Percentiles rank a stretch among this genome's conserved stretches.
Evolutionary conservation across 768 basidiomycete genomes (phyloP).

Genomic region (Suillus ampliporus): DNA sequence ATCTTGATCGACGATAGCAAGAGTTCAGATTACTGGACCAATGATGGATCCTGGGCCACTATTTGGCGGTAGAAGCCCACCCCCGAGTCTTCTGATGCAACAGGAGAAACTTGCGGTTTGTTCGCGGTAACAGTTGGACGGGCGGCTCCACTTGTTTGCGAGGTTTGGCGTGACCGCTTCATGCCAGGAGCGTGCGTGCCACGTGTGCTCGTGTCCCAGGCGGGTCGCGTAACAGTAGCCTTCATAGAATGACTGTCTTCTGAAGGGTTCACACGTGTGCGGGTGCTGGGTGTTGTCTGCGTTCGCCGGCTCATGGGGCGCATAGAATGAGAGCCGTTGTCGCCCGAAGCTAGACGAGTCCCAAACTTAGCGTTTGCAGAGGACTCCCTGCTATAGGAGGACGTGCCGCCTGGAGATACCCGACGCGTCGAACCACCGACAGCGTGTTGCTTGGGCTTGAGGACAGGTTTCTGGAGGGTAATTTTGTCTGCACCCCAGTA

Average conservation of each 20-base stretch:
- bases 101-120: conserved; percentile 63
- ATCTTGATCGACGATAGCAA: conserved; percentile 19
- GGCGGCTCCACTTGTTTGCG: conserved; percentile 71
- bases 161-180: conserved; percentile 73
- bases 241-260: conserved; percentile 73
- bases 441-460: conserved; percentile 50
- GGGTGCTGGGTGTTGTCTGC: conserved; percentile 46
- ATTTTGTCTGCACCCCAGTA: conserved; percentile 94
- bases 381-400: conserved; percentile 78
- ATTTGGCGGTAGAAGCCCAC: conserved; percentile 86
- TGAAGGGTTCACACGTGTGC: conserved; percentile 52
- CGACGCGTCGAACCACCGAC: conserved; percentile 44
- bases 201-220: conserved; percentile 72
- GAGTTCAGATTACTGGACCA: conserved; percentile 44
- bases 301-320: conserved; percentile 73
- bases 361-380: conserved; percentile 95
- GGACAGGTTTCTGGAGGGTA: conserved; percentile 79
- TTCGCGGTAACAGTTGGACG: conserved; percentile 42
- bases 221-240: conserved; percentile 76
- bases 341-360: conserved; percentile 73
- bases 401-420: conserved; percentile 48
- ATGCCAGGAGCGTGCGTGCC: conserved; percentile 35
- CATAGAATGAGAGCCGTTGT: conserved; percentile 44
- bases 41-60: conserved; percentile 74
- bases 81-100: conserved; percentile 75